Base-by-base conservation (phyloP, 805 yeast genomes). In the Candida methanosorbosa region DNA sequence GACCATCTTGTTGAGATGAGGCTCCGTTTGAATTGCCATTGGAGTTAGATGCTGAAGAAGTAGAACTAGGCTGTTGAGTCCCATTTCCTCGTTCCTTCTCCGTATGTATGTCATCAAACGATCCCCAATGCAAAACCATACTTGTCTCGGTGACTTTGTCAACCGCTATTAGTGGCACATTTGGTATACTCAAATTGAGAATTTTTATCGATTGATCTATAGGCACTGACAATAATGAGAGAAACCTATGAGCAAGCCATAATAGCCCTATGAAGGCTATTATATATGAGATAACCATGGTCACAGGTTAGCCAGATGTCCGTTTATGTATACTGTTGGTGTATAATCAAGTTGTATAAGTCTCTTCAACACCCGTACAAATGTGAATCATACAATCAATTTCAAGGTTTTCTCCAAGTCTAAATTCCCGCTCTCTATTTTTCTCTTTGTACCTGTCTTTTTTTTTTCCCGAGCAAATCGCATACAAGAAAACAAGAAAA, bases 91-190 rank as follows among this genome's bases (percentile, higher is more conserved):
- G 8, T 27, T 19, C 14, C 15, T 8, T 23, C 20, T 23, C 27
- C 15, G 18, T 22, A 11, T 29, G 32, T 8, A 24, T 27, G 29
- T 32, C 34, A 13, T 32, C 35, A 19, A 18, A 32, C 4, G 35
- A 36, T 27, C 71, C 78, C 81, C 83, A 77, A 45, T 74, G 82
- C 22, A 77, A 38, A 18, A 63, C 64, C 26, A 73, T 68, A 19
- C 70, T 55, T 8, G 56, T 46, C 24, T 58, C 53, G 5, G 70
- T 63, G 32, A 77, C 66, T 42, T 67, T 64, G 45, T 75, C 81
- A 6, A 77, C 64, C 33, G 78, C 73, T 13, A 76, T 58, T 30
- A 57, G 53, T 3, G 81, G 80, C 7, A 71, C 60, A 36, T 64
- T 68, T 4, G 84, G 84, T 23, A 77, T 69, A 20, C 68, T 69